phyloP scores from a whole-genome alignment of 768 basidiomycete genomes.

The Termitomyces sp. region DNA sequence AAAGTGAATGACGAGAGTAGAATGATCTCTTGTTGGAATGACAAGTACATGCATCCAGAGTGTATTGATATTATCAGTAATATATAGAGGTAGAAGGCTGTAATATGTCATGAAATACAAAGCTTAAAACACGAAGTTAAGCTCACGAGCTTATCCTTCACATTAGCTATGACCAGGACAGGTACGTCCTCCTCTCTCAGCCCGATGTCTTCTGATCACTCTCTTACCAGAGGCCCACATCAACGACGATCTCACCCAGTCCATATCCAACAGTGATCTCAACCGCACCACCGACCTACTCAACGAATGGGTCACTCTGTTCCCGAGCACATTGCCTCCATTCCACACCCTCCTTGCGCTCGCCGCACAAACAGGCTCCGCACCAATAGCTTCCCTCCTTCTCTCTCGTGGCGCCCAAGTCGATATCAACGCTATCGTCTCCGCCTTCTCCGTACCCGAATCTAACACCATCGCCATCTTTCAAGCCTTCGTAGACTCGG shows the following conservation, averaged over 20 bases:
- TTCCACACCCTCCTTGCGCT: constrained; percentile 1
- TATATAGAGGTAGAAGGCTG: too few relatives aligned
- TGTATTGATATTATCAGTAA: too few relatives aligned
- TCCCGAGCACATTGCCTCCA: background rate
- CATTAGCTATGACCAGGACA: constrained; percentile 1
- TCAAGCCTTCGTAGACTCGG: constrained; percentile 7
- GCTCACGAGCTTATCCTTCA: background rate
- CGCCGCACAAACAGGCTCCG: constrained; percentile 1
- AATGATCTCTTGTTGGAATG: too few relatives aligned
- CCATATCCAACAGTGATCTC: background rate
- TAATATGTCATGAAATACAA: too few relatives aligned
- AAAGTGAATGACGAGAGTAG: too few relatives aligned
- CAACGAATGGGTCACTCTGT: constrained; percentile 1
- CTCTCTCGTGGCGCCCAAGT: constrained; percentile 5
- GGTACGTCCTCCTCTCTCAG: background rate
- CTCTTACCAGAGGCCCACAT: background rate
- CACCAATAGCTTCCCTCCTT: constrained; percentile 6
- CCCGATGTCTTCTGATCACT: background rate
- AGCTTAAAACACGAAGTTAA: background rate
- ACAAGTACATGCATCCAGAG: too few relatives aligned
- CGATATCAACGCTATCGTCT: constrained; percentile 2
- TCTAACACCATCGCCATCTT: constrained; percentile 3
- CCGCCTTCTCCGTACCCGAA: constrained; percentile 1
- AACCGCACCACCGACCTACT: background rate
- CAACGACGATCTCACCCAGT: background rate